These are phyloP conservation scores for Chalciporus chontae DNA, from an alignment of 768 basidiomycete species.

Conservation along the genomic window DNA sequence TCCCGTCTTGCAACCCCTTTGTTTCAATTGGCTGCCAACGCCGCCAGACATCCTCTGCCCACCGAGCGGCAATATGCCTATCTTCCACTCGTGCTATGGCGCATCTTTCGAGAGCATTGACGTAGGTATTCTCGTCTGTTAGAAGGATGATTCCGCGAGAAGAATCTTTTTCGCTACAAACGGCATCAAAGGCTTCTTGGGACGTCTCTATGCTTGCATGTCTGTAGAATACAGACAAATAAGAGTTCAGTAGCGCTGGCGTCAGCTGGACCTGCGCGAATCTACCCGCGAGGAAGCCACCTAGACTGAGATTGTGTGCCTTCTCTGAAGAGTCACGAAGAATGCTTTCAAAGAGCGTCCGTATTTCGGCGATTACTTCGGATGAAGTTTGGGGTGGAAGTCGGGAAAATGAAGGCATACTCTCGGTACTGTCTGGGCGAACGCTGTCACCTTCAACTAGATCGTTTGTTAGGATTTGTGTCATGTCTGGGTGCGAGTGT, in stretches of 20 bases:
- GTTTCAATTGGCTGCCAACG: conserved; percentile 56
- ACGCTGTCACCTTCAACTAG: conserved; percentile 3
- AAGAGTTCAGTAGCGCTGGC: conserved; percentile 70
- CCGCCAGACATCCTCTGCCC: conserved; percentile 63
- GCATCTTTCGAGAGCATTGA: conserved; percentile 69
- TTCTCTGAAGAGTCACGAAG: conserved; percentile 35
- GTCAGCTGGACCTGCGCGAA: conserved; percentile 60
- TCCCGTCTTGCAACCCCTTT: conserved; percentile 28
- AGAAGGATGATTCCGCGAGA: conserved; percentile 23
- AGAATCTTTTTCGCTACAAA: conserved; percentile 40
- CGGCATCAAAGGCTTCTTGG: conserved; percentile 45
- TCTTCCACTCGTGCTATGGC: conserved; percentile 42
- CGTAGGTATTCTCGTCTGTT: conserved; percentile 53
- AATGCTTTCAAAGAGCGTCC: conserved; percentile 62
- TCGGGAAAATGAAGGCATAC: conserved; percentile 35
- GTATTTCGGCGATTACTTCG: conserved; percentile 71
- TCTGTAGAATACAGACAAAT: conserved; percentile 70
- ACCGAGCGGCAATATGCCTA: conserved; percentile 43
- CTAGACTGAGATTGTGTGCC: neutral
- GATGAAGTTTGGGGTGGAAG: conserved; percentile 67
- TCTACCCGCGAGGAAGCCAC: conserved; percentile 26
- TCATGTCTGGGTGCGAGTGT: conserved; percentile 2
- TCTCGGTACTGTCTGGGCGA: conserved; percentile 2
- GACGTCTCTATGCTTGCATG: conserved; percentile 52
- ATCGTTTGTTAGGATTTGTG: conserved; percentile 1